Base-by-base conservation (phyloP, 345 rosid species). In the Citrus medica region DNA sequence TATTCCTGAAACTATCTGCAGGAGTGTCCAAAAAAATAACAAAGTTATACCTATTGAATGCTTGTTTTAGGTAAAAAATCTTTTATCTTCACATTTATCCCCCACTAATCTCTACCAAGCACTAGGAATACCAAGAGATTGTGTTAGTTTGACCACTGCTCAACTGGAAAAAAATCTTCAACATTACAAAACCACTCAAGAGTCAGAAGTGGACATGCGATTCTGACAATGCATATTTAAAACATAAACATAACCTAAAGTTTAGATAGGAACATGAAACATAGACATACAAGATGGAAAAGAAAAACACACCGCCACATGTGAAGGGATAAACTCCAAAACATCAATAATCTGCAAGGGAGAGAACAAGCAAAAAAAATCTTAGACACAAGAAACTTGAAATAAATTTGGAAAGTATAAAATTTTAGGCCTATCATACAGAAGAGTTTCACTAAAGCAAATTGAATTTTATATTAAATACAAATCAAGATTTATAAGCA, bases 341-440 rank as follows among this genome's bases (percentile, higher is more conserved):
- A 91, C 99, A 88, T 96, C 97, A 79, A 96, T 81, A 51, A 94
- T 86, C 99, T 96, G 97, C 86, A 86, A 76, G 71, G 4, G 51
- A 46, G 5, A 3, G 17, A 79, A 42, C 78, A 65, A 76, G 17
- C 77, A 71, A 4, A 79, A 82, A 9, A 17, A 71, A 60, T 79
- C 70, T 80, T 71, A 82, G 78, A 72, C 38, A 27, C 30, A n/a
- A 56, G 42, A 48, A 75, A 32, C 69, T 61, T 25, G 74, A 42
- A 79, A 28, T 24, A 58, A 46, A 66, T 35, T 22, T 25, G 3
- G 76, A 62, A 74, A 65, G 79, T 67, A 0, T 37, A 12, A 60
- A 33, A 59, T 32, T 24, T 30, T 55, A 60, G 66, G 73, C n/a
- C 16, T 37, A 33, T 30, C 38, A 28, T 53, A 8, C 28, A 24